phyloP scores from a whole-genome alignment of 176 grass and related monocot species.

The Oryza rufipogon region DNA sequence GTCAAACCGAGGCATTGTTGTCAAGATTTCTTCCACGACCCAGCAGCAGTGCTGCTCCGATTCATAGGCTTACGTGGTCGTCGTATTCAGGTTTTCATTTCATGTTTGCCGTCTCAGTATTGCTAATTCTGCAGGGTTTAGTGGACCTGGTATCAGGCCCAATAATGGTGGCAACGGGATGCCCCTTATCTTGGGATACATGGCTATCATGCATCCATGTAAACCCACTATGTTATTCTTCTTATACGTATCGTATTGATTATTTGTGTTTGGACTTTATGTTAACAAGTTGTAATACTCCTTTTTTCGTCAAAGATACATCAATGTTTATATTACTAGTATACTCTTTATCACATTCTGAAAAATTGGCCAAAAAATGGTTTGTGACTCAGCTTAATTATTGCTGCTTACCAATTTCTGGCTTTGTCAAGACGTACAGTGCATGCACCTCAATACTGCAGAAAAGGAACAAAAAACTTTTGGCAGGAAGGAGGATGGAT shows the following conservation, averaged over 20 bases:
- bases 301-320: not conserved
- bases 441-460: not conserved
- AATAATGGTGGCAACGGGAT: conserved; percentile 4
- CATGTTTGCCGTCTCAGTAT: not conserved
- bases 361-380: not conserved
- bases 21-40: not conserved
- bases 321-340: not conserved
- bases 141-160: conserved; percentile 2
- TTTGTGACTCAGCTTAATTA: not conserved
- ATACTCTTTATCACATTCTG: not conserved
- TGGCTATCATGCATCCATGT: not conserved
- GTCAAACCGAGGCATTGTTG: conserved; percentile 9
- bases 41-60: not conserved
- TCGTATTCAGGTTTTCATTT: conserved; percentile 22
- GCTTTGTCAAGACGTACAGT: not conserved
- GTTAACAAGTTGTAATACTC: not conserved
- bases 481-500: not conserved
- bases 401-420: too few species aligned
- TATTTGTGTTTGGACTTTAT: not conserved
- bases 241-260: not conserved
- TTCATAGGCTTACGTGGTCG: not conserved
- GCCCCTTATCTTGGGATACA: not conserved
- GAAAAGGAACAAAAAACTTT: not conserved
- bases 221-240: too few species aligned
- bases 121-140: conserved; percentile 16